Conservation (phyloP, 2,329 filamentous ascomycete genomes). For the Oidium heveae region DNA sequence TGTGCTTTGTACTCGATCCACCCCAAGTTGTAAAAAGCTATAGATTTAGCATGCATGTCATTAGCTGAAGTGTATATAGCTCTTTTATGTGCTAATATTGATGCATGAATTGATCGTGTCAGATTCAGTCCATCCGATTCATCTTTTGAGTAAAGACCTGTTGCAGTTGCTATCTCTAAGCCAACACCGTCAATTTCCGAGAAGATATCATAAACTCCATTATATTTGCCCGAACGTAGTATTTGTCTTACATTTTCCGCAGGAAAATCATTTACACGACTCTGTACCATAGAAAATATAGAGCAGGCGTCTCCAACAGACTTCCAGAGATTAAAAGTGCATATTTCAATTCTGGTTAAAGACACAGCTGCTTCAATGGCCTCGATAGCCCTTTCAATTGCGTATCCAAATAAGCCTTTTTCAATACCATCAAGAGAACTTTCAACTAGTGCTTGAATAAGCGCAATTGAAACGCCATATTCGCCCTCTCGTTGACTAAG, state of each 20-base stretch:
- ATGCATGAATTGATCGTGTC: slow-evolving; percentile 36
- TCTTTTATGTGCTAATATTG: slow-evolving; percentile 68
- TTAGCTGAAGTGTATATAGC: slow-evolving; percentile 47
- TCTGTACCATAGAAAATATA: slow-evolving; percentile 57
- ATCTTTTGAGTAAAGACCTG: slow-evolving; percentile 13
- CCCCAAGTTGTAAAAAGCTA: slow-evolving; percentile 92
- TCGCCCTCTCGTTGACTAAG: slow-evolving; percentile 43
- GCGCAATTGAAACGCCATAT: slow-evolving; percentile 64
- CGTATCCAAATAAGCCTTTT: slow-evolving; percentile 67
- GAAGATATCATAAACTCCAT: slow-evolving; percentile 32
- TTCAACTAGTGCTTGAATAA: slow-evolving; percentile 74
- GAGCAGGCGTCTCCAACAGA: slow-evolving; percentile 70
- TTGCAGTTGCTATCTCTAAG: slow-evolving; percentile 15
- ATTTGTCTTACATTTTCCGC: slow-evolving; percentile 28
- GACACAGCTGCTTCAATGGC: slow-evolving; percentile 41
- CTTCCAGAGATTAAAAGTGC: slow-evolving; percentile 91
- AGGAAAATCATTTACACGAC: slow-evolving; percentile 37
- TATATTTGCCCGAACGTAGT: slow-evolving; percentile 25
- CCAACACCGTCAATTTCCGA: slow-evolving; percentile 43
- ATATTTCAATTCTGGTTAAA: slow-evolving; percentile 32
- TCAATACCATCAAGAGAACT: slow-evolving; percentile 53
- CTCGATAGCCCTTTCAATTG: slow-evolving; percentile 41
- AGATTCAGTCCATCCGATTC: slow-evolving; percentile 19
- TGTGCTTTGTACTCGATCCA: slow-evolving; percentile 80
- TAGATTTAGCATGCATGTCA: slow-evolving; percentile 69